Base-by-base conservation (phyloP, 2,329 filamentous ascomycete genomes). In the Fusarium subtropicale region DNA sequence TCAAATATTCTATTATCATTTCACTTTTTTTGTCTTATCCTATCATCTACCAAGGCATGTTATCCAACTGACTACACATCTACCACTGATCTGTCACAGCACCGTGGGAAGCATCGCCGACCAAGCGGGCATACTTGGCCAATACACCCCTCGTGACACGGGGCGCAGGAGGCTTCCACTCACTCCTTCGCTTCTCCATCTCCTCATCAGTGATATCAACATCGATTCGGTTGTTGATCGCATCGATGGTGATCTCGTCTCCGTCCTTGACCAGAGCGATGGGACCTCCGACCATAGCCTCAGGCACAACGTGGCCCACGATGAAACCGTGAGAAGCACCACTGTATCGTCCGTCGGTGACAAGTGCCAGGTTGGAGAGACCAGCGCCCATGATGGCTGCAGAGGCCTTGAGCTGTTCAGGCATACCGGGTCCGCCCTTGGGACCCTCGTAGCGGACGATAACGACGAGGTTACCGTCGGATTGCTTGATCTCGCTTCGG, bases 371-470 rank as follows among this genome's bases (percentile, higher is more conserved):
- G 74, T 97, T 97, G 54, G 85, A 92, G 54, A 98, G 84, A 15
- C 92, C 92, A 1, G 95, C 95, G 50, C 95, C 95, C 91, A 97
- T 97, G 71, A 98, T 92, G 20, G 94, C 93, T 0, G 94, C 94
- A 61, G 88, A 92, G 13, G 95, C 92, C 77, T 92, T 93, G 45
- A 98, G 86, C 80, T 97, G 94, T 81, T 98, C 95, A 3, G 94
- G 95, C 95, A 98, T 98, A 44, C 95, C 95, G 0, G 95, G 95
- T 0, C 95, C 95, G 66, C 95, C 95, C 77, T 93, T 94, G 15
- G 95, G 95, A 0, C 95, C 95, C 78, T 98, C 95, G 78, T 97
- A 97, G 24, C 95, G 90, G 56, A 98, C 94, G 33, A 97, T 89
- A 30, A 97, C 83, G 22, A 97, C 95, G 16, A 97, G 86, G 76